phyloP scores from a whole-genome alignment of 129 eudicot species.

The Solidago caesia region DNA sequence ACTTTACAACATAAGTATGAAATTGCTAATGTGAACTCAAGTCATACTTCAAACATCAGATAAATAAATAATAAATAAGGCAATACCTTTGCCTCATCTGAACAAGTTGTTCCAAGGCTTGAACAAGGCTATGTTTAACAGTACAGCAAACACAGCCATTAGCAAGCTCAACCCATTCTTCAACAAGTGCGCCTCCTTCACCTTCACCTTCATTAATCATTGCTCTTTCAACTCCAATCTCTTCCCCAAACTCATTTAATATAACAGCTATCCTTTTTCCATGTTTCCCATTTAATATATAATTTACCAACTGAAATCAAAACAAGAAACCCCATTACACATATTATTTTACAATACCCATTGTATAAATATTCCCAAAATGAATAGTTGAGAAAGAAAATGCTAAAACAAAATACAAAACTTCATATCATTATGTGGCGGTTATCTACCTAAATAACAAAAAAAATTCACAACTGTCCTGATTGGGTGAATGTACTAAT shows the following conservation, averaged over 20 bases:
- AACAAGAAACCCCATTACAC: background rate
- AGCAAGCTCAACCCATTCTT: constrained; percentile 98
- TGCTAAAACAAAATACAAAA: too few species aligned
- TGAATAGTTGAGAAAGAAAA: background rate
- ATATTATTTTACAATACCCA: background rate
- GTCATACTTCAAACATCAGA: background rate
- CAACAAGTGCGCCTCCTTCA: constrained; percentile 85
- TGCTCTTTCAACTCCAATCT: constrained; percentile 96
- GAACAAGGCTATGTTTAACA: constrained; percentile 92
- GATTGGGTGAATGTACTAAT: too few species aligned
- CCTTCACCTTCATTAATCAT: constrained; percentile 99
- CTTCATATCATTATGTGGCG: too few species aligned
- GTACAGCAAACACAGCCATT: constrained; percentile 97
- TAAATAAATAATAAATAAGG: background rate
- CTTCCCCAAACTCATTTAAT: constrained; percentile 95
- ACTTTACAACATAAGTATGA: too few species aligned
- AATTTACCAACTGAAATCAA: constrained; percentile 64
- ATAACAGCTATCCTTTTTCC: constrained; percentile 97
- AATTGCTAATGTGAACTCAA: too few species aligned
- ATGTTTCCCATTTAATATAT: constrained; percentile 69
- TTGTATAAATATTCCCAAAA: background rate
- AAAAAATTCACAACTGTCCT: too few species aligned
- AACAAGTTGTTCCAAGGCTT: constrained; percentile 93
- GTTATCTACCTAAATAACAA: too few species aligned
- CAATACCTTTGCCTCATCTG: constrained; percentile 73